A percentile compares a stretch with the other conserved stretches of the same genome.
Evolutionary conservation across 768 basidiomycete genomes (phyloP).

Genomic region (Collybia sordida): DNA sequence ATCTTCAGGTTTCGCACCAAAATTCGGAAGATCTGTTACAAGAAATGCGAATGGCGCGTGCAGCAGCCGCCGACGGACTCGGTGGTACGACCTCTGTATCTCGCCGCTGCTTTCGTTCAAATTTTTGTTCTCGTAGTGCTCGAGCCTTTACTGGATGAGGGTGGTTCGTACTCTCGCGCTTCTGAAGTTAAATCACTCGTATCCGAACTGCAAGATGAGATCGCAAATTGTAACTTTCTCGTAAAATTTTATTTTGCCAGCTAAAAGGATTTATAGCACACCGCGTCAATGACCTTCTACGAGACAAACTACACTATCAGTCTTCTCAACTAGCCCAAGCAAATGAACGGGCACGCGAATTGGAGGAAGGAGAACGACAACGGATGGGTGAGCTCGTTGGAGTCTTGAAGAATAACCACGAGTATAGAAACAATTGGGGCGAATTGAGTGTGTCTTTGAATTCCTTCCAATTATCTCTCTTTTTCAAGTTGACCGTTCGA

Average conservation of each 20-base stretch:
- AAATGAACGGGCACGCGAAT: slow-evolving; percentile 29
- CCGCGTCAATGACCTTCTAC: slow-evolving; percentile 36
- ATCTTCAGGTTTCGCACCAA: slow-evolving; percentile 8
- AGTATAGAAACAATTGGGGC: background rate
- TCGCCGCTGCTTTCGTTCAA: background rate
- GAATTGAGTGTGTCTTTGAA: background rate
- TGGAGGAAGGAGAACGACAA: slow-evolving; percentile 30
- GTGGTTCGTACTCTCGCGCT: slow-evolving; percentile 15
- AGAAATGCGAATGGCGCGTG: slow-evolving; percentile 7
- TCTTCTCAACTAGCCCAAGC: slow-evolving; percentile 31
- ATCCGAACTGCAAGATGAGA: slow-evolving; percentile 23
- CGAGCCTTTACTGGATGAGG: slow-evolving; percentile 22
- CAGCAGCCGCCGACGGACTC: slow-evolving; percentile 7
- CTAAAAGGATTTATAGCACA: slow-evolving; percentile 21
- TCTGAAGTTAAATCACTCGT: slow-evolving; percentile 21
- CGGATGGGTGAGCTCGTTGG: slow-evolving; percentile 17
- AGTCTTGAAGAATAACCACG: background rate
- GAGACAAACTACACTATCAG: slow-evolving; percentile 35
- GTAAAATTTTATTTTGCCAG: background rate
- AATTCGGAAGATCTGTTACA: background rate
- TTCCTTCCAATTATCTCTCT: background rate
- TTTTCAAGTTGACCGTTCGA: background rate
- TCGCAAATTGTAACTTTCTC: slow-evolving; percentile 24
- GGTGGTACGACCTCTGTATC: background rate
- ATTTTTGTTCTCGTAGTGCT: slow-evolving; percentile 2